Percentiles rank a stretch among this genome's conserved stretches.
Conservation (phyloP, 1,284 basidiomycete genomes). For the Xerocomus nothofagi region DNA sequence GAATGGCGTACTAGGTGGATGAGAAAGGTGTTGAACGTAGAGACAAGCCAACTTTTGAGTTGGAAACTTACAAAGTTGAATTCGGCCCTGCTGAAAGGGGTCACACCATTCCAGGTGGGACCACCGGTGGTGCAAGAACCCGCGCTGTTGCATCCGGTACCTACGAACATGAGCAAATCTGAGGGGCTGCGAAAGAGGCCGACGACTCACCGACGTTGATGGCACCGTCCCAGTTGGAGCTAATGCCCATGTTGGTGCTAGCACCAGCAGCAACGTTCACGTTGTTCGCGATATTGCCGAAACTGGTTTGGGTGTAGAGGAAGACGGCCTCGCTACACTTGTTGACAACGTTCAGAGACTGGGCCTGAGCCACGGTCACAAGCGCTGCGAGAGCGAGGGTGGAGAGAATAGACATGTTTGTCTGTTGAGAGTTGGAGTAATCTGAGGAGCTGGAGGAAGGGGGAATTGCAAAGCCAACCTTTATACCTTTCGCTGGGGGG, state of each 20-base stretch:
- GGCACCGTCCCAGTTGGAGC: slow-evolving; percentile 35
- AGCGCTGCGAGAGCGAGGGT: slow-evolving; percentile 23
- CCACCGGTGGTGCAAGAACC: slow-evolving; percentile 35
- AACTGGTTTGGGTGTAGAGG: slow-evolving; percentile 33
- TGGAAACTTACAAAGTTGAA: slow-evolving; percentile 28
- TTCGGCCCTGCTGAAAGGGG: slow-evolving; percentile 36
- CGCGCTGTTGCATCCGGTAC: slow-evolving; percentile 31
- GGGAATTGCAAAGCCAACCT: not conserved
- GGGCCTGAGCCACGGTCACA: slow-evolving; percentile 22
- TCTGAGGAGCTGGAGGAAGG: slow-evolving; percentile 1
- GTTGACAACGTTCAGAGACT: slow-evolving; percentile 35
- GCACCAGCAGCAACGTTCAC: slow-evolving; percentile 25
- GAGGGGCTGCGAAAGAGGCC: not conserved
- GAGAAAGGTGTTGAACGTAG: not conserved
- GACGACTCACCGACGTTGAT: slow-evolving; percentile 33
- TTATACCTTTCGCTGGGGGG: slow-evolving; percentile 15
- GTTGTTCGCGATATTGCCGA: slow-evolving; percentile 29
- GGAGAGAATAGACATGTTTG: slow-evolving; percentile 24
- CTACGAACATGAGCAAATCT: slow-evolving; percentile 18
- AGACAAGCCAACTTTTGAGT: not conserved
- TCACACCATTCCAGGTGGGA: slow-evolving; percentile 33
- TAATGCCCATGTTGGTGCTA: slow-evolving; percentile 34
- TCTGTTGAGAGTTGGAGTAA: not conserved
- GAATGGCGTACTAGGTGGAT: slow-evolving; percentile 25
- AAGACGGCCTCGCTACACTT: slow-evolving; percentile 32